Percentiles rank a stretch among this genome's conserved stretches.
These are phyloP conservation scores for Zanthoxylum bungeanum DNA, from an alignment of 345 rosid species.

Conservation along the genomic window DNA sequence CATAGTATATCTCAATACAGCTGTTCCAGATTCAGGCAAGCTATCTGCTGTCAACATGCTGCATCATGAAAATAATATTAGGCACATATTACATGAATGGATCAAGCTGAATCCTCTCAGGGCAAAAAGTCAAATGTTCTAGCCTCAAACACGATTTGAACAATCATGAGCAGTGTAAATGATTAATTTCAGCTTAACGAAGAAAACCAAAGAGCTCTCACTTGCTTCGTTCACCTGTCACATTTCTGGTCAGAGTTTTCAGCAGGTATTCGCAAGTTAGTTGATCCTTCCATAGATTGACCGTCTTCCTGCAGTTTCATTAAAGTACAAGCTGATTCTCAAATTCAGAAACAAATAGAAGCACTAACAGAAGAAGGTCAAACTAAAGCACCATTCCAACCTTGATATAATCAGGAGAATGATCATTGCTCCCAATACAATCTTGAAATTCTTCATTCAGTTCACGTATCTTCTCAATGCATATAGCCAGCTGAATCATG, in stretches of 20 bases:
- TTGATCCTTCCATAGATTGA: slow-evolving; percentile 29
- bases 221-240: slow-evolving; percentile 93
- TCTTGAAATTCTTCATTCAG: slow-evolving; percentile 80
- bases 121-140: not conserved
- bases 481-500: slow-evolving; percentile 75
- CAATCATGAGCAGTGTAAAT: not conserved
- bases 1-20: slow-evolving; percentile 12
- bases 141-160: not conserved
- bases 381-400: slow-evolving; percentile 32
- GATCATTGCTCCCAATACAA: slow-evolving; percentile 67
- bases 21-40: slow-evolving; percentile 22
- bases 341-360: slow-evolving; percentile 9
- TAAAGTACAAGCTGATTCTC: slow-evolving; percentile 14
- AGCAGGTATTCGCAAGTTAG: slow-evolving; percentile 24
- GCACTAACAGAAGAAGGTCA: slow-evolving; percentile 13
- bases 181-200: slow-evolving; percentile 23
- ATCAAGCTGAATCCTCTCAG: not conserved
- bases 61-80: slow-evolving; percentile 19
- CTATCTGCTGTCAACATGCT: slow-evolving; percentile 32
- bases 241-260: slow-evolving; percentile 46
- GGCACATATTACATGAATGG: slow-evolving; percentile 2
- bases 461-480: slow-evolving; percentile 86
- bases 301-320: slow-evolving; percentile 58
- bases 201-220: slow-evolving; percentile 76
- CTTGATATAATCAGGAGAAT: slow-evolving; percentile 33